A percentile compares a stretch with the other conserved stretches of the same genome.
These are phyloP conservation scores for Scutellaria barbata DNA, from an alignment of 257 asterid genomes.

Conservation along the genomic window DNA sequence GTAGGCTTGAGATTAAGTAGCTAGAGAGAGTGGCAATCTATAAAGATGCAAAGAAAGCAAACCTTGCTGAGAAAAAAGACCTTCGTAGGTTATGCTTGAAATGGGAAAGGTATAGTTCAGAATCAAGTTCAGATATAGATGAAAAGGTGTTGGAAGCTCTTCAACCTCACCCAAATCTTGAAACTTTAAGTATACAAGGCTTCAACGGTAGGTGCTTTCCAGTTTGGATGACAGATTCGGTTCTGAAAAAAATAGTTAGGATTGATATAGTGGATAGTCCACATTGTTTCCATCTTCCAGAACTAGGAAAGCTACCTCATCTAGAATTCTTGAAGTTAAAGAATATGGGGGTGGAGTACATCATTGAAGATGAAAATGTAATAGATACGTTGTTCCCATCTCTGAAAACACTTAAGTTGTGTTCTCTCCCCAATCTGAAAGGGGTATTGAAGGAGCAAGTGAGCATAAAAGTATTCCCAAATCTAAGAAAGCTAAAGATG, in stretches of 20 bases:
- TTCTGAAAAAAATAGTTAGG: constrained; percentile 17
- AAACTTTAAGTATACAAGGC: background rate
- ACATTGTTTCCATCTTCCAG: constrained; percentile 27
- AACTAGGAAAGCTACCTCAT: constrained; percentile 32
- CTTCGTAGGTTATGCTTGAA: constrained; percentile 27
- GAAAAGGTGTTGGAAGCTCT: background rate
- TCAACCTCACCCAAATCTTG: background rate
- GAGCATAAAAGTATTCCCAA: too few species aligned
- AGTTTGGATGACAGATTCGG: constrained; percentile 31
- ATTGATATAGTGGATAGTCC: background rate
- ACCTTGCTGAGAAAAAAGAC: constrained; percentile 27
- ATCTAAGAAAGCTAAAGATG: too few species aligned
- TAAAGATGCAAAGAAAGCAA: constrained; percentile 35
- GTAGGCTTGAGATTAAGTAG: too few species aligned
- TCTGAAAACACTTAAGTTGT: too few species aligned
- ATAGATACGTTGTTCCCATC: too few species aligned
- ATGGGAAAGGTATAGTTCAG: too few species aligned
- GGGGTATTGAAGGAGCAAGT: too few species aligned
- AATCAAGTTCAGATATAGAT: too few species aligned
- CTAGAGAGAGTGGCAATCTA: too few species aligned
- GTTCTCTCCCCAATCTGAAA: too few species aligned
- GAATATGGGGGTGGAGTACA: constrained; percentile 24
- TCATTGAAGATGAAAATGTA: background rate
- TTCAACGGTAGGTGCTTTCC: constrained; percentile 29
- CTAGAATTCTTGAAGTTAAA: background rate